Percentiles rank a stretch among this genome's conserved stretches.
These are phyloP conservation scores for Erodium texanum DNA, from an alignment of 441 rosid species.

Conservation along the genomic window DNA sequence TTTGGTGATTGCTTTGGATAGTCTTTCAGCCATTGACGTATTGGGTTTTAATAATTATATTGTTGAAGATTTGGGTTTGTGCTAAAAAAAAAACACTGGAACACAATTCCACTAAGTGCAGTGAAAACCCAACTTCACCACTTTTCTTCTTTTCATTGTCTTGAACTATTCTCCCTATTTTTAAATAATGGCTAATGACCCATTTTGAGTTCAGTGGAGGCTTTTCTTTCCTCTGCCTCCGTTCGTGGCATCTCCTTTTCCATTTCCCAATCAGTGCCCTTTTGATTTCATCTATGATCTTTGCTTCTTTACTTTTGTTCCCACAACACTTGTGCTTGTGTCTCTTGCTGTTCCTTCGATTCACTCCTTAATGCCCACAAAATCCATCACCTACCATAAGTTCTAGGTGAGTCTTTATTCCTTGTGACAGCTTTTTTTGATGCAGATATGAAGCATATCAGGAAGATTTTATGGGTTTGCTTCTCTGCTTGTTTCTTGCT, in stretches of 20 bases:
- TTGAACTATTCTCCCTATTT: conserved; percentile 18
- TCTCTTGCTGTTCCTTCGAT: conserved; percentile 16
- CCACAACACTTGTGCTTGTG: neutral
- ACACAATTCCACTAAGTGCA: neutral
- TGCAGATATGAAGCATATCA: too few relatives aligned
- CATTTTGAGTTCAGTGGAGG: conserved; percentile 4
- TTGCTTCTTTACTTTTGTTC: too few relatives aligned
- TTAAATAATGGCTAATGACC: conserved; percentile 9
- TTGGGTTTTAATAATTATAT: neutral
- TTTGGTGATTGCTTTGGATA: too few relatives aligned
- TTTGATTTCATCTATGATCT: too few relatives aligned
- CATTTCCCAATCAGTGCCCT: too few relatives aligned
- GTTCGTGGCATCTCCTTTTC: neutral
- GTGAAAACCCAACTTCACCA: conserved; percentile 16
- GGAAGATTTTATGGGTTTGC: too few relatives aligned
- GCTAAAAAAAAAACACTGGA: neutral
- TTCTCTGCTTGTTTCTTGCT: too few relatives aligned
- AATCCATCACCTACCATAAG: conserved; percentile 1
- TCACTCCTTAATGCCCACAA: conserved; percentile 16
- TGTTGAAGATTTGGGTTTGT: conserved; percentile 1
- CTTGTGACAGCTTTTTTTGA: conserved; percentile 3
- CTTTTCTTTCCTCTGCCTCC: conserved; percentile 8
- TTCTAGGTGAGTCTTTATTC: conserved; percentile 27
- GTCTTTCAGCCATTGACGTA: too few relatives aligned
- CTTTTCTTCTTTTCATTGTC: conserved; percentile 20